These are phyloP conservation scores for Gynandropsis gynandra DNA, from an alignment of 345 rosid genomes.

Conservation along the genomic window DNA sequence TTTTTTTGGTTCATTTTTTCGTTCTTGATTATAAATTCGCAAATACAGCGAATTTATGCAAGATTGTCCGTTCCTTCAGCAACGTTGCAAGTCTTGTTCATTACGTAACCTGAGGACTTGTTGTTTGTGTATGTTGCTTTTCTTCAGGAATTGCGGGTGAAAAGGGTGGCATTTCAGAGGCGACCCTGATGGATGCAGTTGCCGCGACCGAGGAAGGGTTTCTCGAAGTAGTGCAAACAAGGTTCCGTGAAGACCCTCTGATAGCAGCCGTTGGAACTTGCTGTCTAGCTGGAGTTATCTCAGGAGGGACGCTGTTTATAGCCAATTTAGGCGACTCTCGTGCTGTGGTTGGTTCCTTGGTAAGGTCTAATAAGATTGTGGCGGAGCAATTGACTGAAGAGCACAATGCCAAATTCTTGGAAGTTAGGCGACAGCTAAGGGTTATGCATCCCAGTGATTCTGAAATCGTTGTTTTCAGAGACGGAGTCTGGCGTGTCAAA, in stretches of 20 bases:
- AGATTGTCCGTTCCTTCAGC: no score
- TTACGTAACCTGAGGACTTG: not conserved
- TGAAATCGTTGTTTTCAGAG: constrained; percentile 68
- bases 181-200: no score
- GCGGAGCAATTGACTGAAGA: constrained; percentile 32
- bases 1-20: not conserved
- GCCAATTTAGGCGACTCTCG: constrained; percentile 35
- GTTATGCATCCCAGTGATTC: constrained; percentile 84
- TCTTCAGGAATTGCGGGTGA: no score
- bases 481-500: constrained; percentile 98
- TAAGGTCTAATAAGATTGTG: no score
- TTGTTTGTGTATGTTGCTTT: constrained; percentile 27
- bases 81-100: no score
- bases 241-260: constrained; percentile 63
- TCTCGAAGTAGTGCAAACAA: constrained; percentile 73
- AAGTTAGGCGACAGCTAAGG: constrained; percentile 82
- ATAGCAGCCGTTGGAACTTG: no score
- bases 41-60: no score
- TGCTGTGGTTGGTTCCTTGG: constrained; percentile 57
- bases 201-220: constrained; percentile 59
- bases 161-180: no score
- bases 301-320: constrained; percentile 15
- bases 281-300: no score
- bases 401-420: constrained; percentile 84
- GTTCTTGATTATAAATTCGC: no score